Conservation (phyloP, 1,284 basidiomycete genomes). For the Trametes polyzona region DNA sequence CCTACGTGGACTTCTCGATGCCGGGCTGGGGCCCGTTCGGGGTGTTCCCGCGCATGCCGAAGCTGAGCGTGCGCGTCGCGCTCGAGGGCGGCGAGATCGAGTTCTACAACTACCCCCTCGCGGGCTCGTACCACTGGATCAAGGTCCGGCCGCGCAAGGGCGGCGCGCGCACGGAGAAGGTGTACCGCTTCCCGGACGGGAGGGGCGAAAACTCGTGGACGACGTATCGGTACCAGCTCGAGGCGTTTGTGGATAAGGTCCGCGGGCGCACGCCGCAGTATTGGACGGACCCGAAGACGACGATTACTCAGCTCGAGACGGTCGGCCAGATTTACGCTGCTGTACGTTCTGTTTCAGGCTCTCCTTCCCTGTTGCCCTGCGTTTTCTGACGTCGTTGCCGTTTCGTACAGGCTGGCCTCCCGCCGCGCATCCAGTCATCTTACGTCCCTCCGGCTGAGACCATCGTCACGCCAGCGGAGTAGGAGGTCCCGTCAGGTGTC, state of each 20-base stretch:
- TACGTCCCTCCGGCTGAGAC: not conserved
- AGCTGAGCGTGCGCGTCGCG: conserved; percentile 37
- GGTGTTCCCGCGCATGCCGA: conserved; percentile 21
- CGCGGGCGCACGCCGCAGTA: conserved; percentile 51
- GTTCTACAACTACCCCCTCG: conserved; percentile 42
- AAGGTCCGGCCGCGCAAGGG: conserved; percentile 42
- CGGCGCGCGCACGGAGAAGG: conserved; percentile 42
- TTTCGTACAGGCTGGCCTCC: not conserved
- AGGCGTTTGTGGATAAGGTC: conserved; percentile 59
- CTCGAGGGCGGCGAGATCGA: conserved; percentile 47
- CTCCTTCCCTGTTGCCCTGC: no score
- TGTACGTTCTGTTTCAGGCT: no score
- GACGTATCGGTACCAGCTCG: conserved; percentile 63
- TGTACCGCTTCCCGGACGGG: conserved; percentile 36
- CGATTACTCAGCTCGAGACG: conserved; percentile 53
- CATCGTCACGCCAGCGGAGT: no score
- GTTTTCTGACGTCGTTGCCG: no score
- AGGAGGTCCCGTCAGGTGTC: no score
- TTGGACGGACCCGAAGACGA: conserved; percentile 55
- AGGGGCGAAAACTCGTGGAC: conserved; percentile 49
- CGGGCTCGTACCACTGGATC: conserved; percentile 47
- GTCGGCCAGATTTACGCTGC: conserved; percentile 54
- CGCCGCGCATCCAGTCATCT: not conserved
- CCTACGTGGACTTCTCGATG: conserved; percentile 37
- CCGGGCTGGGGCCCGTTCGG: conserved; percentile 38